These are phyloP conservation scores for Cetradonia linearis DNA, from an alignment of 495 filamentous ascomycete species.

Conservation along the genomic window DNA sequence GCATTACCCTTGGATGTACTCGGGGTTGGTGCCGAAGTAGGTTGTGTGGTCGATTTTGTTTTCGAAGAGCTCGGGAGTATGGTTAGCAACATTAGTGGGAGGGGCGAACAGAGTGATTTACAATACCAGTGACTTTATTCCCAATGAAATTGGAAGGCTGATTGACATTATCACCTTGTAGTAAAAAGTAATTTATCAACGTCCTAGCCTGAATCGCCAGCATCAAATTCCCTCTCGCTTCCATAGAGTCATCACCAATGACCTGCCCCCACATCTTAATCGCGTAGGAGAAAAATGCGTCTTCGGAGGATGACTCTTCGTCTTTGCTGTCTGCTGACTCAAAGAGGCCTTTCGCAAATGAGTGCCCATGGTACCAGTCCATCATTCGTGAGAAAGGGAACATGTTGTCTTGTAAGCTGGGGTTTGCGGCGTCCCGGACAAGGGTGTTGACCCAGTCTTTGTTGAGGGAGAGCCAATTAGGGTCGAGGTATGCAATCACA, in stretches of 20 bases:
- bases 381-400: slow-evolving; percentile 85
- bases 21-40: slow-evolving; percentile 72
- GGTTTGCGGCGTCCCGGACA: slow-evolving; percentile 70
- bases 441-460: slow-evolving; percentile 72
- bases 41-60: slow-evolving; percentile 95
- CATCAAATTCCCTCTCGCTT: slow-evolving; percentile 78
- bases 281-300: slow-evolving; percentile 77
- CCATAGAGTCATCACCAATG: slow-evolving; percentile 66
- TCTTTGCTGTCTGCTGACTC: slow-evolving; percentile 87
- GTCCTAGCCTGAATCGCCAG: slow-evolving; percentile 61
- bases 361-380: slow-evolving; percentile 93
- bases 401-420: slow-evolving; percentile 53
- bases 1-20: slow-evolving; percentile 89
- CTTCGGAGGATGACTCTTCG: slow-evolving; percentile 84
- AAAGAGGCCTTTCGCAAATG: slow-evolving; percentile 92
- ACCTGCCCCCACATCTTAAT: slow-evolving; percentile 89
- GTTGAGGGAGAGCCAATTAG: slow-evolving; percentile 61
- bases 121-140: slow-evolving; percentile 85
- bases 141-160: slow-evolving; percentile 67
- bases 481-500: slow-evolving; percentile 72
- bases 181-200: slow-evolving; percentile 72
- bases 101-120: slow-evolving; percentile 26
- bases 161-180: slow-evolving; percentile 56
- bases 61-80: slow-evolving; percentile 59
- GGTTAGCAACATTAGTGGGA: background rate